These are phyloP conservation scores for Xylaria sp. DNA, from an alignment of 2,329 filamentous ascomycete genomes.

Conservation along the genomic window DNA sequence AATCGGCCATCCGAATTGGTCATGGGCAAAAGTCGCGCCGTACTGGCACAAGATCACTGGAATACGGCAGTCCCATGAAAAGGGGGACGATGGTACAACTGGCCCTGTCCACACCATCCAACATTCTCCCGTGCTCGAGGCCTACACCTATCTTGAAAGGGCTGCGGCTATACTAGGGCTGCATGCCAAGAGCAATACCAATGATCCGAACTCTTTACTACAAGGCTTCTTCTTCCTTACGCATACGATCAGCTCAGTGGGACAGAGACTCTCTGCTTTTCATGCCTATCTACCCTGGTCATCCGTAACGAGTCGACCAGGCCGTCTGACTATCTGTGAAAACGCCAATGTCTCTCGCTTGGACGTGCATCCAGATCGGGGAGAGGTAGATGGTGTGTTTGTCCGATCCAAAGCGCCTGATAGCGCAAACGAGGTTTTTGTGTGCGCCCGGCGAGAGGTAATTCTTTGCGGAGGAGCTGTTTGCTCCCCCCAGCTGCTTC, in stretches of 20 bases:
- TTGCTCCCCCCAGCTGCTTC: slow-evolving; percentile 43
- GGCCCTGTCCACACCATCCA: neutral
- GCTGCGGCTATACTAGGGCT: neutral
- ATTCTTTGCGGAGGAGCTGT: slow-evolving; percentile 42
- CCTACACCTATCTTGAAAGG: neutral
- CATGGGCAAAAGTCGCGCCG: neutral
- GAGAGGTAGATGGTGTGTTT: neutral
- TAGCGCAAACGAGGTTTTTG: neutral
- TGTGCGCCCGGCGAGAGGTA: slow-evolving; percentile 1
- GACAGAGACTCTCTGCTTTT: neutral
- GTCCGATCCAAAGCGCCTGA: neutral
- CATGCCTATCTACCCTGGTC: neutral
- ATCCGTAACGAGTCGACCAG: neutral
- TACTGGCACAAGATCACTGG: neutral
- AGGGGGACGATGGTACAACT: too few species aligned
- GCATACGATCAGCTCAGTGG: neutral
- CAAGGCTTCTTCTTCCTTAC: neutral
- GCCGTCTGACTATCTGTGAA: neutral
- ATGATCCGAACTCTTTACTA: neutral
- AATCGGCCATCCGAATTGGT: neutral
- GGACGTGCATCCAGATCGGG: neutral
- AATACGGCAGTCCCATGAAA: too few species aligned
- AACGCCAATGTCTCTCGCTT: neutral
- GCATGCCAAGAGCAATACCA: neutral
- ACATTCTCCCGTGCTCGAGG: neutral